A percentile compares a stretch with the other conserved stretches of the same genome.
These are phyloP conservation scores for Penicillium sp. DNA, from an alignment of 2,329 filamentous ascomycete species.

Conservation along the genomic window DNA sequence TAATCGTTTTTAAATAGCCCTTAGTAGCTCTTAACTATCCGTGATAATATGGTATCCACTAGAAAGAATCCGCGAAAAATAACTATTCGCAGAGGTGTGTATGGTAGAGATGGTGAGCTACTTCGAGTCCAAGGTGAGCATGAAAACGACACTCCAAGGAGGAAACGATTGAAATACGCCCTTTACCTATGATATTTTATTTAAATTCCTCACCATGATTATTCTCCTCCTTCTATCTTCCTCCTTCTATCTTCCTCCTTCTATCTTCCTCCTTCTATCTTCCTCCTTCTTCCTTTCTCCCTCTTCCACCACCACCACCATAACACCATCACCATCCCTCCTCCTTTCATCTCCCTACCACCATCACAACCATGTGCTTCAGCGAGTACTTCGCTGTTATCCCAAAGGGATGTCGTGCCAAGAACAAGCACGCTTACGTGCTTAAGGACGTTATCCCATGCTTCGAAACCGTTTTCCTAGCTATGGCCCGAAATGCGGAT, in stretches of 20 bases:
- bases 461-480: not conserved
- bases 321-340: not conserved
- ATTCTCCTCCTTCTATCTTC: not conserved
- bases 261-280: not conserved
- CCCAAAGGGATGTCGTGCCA: not conserved
- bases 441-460: not conserved
- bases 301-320: not conserved
- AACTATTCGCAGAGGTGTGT: not conserved
- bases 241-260: not conserved
- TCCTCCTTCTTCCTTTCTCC: not conserved
- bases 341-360: not conserved
- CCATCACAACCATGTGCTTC: not conserved
- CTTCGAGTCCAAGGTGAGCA: not conserved
- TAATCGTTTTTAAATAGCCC: not conserved
- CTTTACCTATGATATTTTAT: not conserved
- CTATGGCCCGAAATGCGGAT: not conserved
- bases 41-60: no score
- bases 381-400: not conserved
- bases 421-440: not conserved
- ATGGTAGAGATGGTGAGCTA: not conserved
- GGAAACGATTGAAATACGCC: no score
- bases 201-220: not conserved
- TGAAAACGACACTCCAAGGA: no score
- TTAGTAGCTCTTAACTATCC: not conserved
- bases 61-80: not conserved